These are phyloP conservation scores for Cavenderia fasciculata DNA, from an alignment of 78 protist species.

Conservation along the genomic window DNA sequence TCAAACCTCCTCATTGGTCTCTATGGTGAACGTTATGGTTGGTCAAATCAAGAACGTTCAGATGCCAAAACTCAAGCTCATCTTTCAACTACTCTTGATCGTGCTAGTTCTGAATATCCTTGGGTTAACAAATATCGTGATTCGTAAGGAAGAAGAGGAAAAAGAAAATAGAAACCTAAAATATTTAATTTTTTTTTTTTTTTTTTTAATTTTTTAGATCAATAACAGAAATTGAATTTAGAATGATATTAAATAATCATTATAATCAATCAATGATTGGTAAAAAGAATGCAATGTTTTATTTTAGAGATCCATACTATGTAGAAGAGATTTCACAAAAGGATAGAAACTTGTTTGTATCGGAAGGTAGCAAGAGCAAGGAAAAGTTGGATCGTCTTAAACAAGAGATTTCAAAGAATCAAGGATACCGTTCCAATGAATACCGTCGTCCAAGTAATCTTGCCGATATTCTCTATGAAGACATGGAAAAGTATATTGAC, in stretches of 20 bases:
- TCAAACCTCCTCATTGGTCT: conserved; percentile 66
- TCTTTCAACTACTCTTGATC: conserved; percentile 30
- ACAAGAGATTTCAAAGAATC: conserved; percentile 8
- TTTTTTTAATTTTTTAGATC: too few relatives aligned
- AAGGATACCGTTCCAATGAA: conserved; percentile 9
- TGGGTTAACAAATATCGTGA: conserved; percentile 77
- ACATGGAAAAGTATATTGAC: conserved; percentile 59
- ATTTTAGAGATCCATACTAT: conserved; percentile 78
- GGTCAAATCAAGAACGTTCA: conserved; percentile 63
- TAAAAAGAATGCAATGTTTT: conserved; percentile 64
- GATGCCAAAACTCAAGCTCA: conserved; percentile 72
- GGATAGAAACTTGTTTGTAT: conserved; percentile 60
- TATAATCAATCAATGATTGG: neutral
- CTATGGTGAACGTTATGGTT: conserved; percentile 83
- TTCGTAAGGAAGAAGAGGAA: too few relatives aligned
- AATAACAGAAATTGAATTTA: conserved; percentile 77
- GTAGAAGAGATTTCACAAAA: conserved; percentile 39
- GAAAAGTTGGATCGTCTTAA: conserved; percentile 61
- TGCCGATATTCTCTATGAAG: conserved; percentile 71
- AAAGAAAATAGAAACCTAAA: too few relatives aligned
- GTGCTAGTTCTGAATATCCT: conserved; percentile 68
- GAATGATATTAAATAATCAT: conserved; percentile 21
- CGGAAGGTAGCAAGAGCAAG: conserved; percentile 50
- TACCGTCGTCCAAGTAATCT: conserved; percentile 72
- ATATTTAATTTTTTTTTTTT: too few relatives aligned